These are phyloP conservation scores for Chlamydomonas eustigma DNA, from an alignment of 139 green algal genomes.

Conservation along the genomic window DNA sequence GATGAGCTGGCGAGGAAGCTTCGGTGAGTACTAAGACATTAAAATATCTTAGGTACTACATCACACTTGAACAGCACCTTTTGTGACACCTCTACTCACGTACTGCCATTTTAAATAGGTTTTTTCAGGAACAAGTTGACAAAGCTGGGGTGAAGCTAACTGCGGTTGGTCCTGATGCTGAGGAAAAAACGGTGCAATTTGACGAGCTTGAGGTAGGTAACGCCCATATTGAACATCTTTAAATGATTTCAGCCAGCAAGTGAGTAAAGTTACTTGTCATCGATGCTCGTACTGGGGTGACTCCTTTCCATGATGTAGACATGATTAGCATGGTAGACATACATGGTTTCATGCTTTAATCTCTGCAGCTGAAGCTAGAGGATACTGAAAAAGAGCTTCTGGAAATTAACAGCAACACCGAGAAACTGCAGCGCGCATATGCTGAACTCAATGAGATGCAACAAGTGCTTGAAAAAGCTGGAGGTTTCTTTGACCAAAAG, in stretches of 20 bases:
- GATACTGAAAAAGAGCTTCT: slow-evolving; percentile 85
- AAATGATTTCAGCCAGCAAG: slow-evolving; percentile 74
- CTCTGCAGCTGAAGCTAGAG: slow-evolving; percentile 73
- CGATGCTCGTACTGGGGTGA: not conserved
- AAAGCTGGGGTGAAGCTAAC: not conserved
- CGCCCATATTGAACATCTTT: slow-evolving; percentile 84
- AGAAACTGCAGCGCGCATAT: slow-evolving; percentile 70
- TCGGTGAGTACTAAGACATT: slow-evolving; percentile 49
- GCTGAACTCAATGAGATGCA: slow-evolving; percentile 57
- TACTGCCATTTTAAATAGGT: too few species aligned
- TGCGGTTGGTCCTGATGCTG: not conserved
- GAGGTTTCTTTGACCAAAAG: slow-evolving; percentile 82
- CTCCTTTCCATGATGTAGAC: not conserved
- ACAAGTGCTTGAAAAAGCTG: slow-evolving; percentile 92
- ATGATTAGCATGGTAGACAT: not conserved
- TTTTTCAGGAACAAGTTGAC: slow-evolving; percentile 79
- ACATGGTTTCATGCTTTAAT: not conserved
- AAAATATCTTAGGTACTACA: too few species aligned
- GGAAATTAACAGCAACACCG: slow-evolving; percentile 86
- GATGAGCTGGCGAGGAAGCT: slow-evolving; percentile 95
- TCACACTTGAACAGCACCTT: too few species aligned
- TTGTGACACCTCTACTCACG: too few species aligned
- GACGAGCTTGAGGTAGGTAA: slow-evolving; percentile 74
- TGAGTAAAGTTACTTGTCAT: not conserved
- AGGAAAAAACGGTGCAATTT: slow-evolving; percentile 45